Percentiles rank a stretch among this genome's conserved stretches.
phyloP scores from a whole-genome alignment of 2,329 filamentous ascomycete species.

The Rhynchosporium agropyri region DNA sequence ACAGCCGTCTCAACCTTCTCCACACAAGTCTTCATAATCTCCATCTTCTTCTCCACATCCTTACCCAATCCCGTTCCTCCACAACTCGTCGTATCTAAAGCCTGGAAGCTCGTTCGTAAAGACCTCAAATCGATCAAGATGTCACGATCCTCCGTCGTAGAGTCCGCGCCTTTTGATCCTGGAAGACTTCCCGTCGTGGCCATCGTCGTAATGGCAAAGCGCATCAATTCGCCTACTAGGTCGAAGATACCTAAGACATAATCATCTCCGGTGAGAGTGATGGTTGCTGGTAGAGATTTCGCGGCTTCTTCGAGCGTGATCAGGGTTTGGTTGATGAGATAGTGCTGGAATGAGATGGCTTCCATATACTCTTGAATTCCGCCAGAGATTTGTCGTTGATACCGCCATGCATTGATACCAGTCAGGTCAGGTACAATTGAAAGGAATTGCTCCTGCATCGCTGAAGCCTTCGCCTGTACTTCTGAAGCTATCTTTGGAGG shows the following conservation, averaged over 20 bases:
- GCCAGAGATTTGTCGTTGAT: constrained; percentile 72
- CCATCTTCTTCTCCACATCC: constrained; percentile 77
- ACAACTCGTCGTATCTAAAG: constrained; percentile 60
- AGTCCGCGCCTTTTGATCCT: constrained; percentile 35
- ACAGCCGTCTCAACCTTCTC: constrained; percentile 91
- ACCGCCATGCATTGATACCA: constrained; percentile 80
- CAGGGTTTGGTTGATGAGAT: constrained; percentile 75
- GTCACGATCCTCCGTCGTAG: constrained; percentile 47
- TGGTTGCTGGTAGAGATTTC: constrained; percentile 50
- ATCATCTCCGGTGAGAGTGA: constrained; percentile 76
- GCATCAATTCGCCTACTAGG: constrained; percentile 94
- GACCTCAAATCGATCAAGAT: constrained; percentile 82
- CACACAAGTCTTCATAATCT: constrained; percentile 84
- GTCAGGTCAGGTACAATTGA: constrained; percentile 73
- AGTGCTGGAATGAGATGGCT: constrained; percentile 85
- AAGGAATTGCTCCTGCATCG: constrained; percentile 70
- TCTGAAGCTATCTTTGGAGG: constrained; percentile 71
- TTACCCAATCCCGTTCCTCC: constrained; percentile 55
- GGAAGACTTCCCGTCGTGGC: constrained; percentile 62
- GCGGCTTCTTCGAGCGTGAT: constrained; percentile 67
- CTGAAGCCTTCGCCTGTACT: constrained; percentile 67
- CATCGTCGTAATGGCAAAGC: constrained; percentile 87
- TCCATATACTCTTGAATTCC: constrained; percentile 96
- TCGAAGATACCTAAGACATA: constrained; percentile 93
- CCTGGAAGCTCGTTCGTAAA: constrained; percentile 76